These are phyloP conservation scores for Rhizophora apiculata DNA, from an alignment of 345 rosid genomes.

Conservation along the genomic window DNA sequence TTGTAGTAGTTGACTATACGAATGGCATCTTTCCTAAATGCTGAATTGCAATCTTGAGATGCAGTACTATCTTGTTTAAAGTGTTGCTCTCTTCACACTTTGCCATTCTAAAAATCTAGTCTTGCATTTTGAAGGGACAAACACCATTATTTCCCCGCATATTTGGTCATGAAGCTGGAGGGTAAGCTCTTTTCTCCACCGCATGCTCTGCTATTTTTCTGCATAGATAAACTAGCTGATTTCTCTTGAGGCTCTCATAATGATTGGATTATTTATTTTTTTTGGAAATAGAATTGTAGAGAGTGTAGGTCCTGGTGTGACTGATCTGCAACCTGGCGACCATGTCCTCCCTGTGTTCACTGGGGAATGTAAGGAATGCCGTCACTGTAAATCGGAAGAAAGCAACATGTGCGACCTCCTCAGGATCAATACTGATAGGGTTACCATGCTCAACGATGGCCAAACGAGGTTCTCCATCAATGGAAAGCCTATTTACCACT, in stretches of 20 bases:
- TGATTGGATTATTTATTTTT: neutral
- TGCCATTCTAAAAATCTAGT: neutral
- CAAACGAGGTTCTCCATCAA: conserved; percentile 4
- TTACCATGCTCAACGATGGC: conserved; percentile 6
- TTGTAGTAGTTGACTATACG: too few relatives aligned
- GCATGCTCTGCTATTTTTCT: too few relatives aligned
- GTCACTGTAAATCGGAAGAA: conserved; percentile 11
- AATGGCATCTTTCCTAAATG: neutral
- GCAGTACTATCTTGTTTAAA: too few relatives aligned
- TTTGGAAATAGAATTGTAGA: conserved; percentile 8
- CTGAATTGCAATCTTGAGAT: too few relatives aligned
- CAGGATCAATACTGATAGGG: conserved; percentile 16
- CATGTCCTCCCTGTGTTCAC: conserved; percentile 15
- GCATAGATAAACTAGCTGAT: neutral
- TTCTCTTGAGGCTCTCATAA: neutral
- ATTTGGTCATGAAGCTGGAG: conserved; percentile 24
- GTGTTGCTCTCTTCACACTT: neutral
- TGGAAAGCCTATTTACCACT: conserved; percentile 7
- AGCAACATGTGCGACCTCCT: conserved; percentile 18
- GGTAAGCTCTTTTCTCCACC: neutral
- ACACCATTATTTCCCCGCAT: conserved; percentile 18
- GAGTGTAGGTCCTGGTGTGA: conserved; percentile 13
- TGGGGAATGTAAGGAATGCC: conserved; percentile 13
- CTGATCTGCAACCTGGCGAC: conserved; percentile 12
- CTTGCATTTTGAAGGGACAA: conserved; percentile 16